Base-by-base conservation (phyloP, 2,329 filamentous ascomycete species). In the Pseudocercospora ulei region DNA sequence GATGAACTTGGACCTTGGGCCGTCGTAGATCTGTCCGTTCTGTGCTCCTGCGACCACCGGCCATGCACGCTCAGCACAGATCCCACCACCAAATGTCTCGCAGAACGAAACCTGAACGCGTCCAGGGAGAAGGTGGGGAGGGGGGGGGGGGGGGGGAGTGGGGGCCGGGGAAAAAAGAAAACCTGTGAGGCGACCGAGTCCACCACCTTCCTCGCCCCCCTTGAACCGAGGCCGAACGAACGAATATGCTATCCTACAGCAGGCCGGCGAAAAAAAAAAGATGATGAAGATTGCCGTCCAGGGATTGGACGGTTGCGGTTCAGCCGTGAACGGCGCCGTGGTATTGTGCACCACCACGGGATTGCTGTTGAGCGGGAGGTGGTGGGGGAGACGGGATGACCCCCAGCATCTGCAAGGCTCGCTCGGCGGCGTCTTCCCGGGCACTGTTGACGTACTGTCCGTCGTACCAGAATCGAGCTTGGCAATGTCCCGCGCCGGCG, bases 401-500 rank as follows among this genome's bases (percentile, higher is more conserved):
- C 16, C 53, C 56, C 38, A 82, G 61, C 63, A 70, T 72, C 55
- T 69, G 72, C 44, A 82, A 62, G 16, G 85, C 85, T 46, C 81
- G 73, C 63, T 94, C 84, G 49, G 86, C 85, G n/a, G 84, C 86
- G 59, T 94, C 86, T 62, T 94, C 86, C 63, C 76, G 80, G 42
- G 85, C 85, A 56, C 92, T 92, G 68, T 87, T 76, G 61, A 88
- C 71, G 57, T 84, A 85, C 59, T 84, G 77, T 45, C 85, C 85
- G 61, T 92, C 86, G 64, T 93, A 94, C 84, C 84, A 94, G 64
- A 77, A 93, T 47, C 84, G 75, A 30, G 85, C 85, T n/a, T 71
- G 59, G 53, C 83, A 71, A 30, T 65, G 70, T 35, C 71, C 65
- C 38, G 78, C 78, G 52, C 74, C 69, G 7, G 30, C 9, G 41